A percentile compares a stretch with the other conserved stretches of the same genome.
Conservation (phyloP, 2,329 filamentous ascomycete genomes). For the Colletotrichum orchidophilum region DNA sequence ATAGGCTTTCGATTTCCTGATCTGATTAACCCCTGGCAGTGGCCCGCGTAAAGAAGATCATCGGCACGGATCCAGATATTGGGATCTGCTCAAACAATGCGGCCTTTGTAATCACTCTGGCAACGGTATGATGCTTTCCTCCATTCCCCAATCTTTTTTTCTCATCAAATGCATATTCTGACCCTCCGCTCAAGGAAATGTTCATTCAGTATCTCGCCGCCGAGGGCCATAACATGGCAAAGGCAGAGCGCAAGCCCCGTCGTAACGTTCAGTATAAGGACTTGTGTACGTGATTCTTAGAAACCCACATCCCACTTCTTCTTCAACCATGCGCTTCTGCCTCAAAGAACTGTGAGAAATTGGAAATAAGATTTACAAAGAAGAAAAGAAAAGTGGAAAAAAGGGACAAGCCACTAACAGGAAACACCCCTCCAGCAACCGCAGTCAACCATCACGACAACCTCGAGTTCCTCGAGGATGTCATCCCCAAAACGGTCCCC, state of each 20-base stretch:
- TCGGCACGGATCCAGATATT: conserved; percentile 87
- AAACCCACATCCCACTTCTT: background rate
- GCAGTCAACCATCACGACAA: conserved; percentile 91
- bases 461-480: conserved; percentile 92
- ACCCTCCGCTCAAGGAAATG: conserved; percentile 73
- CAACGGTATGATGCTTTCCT: conserved; percentile 67
- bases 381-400: background rate
- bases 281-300: conserved; percentile 66
- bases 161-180: background rate
- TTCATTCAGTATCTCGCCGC: conserved; percentile 93
- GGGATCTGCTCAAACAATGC: conserved; percentile 90
- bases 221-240: conserved; percentile 87
- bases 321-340: background rate
- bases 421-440: conserved; percentile 64
- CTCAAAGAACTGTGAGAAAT: background rate
- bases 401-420: conserved; percentile 15
- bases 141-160: background rate
- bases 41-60: conserved; percentile 95
- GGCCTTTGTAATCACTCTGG: conserved; percentile 91
- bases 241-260: conserved; percentile 89
- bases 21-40: conserved; percentile 62
- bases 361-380: background rate
- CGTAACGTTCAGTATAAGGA: conserved; percentile 97
- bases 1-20: too few relatives aligned
- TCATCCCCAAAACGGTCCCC: conserved; percentile 86